Evolutionary conservation across 768 basidiomycete species (phyloP), one percentile per base, ranked within the genome.

Genomic region (Amanita polypyramis): DNA sequence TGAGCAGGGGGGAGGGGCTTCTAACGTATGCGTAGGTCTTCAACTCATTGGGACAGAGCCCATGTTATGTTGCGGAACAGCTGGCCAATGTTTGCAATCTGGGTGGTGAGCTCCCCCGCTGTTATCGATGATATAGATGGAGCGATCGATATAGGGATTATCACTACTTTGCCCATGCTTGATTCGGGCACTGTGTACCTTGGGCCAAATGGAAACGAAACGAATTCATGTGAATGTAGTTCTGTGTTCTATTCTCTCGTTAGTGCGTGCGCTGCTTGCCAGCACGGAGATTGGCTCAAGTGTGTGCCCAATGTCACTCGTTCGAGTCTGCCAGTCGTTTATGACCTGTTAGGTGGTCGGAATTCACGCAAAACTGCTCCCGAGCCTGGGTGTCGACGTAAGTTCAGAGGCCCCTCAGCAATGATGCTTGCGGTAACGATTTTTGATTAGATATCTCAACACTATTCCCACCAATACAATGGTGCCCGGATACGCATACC

Each of bases 401-500:
- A 17, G 38, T 30, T 4, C n/a, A 12, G n/a, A 7, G 20, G 11
- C 14, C 33, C 1, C 17, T 8, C 5, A 17, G 25, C 17, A 15
- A 5, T 6, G 11, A 34, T 27, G 25, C 12, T 37, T 10, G 35
- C 21, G 10, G 3, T 8, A 14, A 46, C 23, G n/a, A n/a, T n/a
- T 2, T 46, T 38, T 10, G 7, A 5, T 10, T 12, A 34, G 29
- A 36, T 46, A 20, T 72, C 75, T 0, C 29, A 19, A 54, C 53
- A 19, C 58, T 12, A 60, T 79, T 34, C 76, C 80, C 8, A 1
- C 44, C 4, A 63, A 55, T 12, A 70, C 70, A 1, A 58, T 60
- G 8, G 63, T 82, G 12, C 82, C 81, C 6, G 40, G 54, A 1
- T 84, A 82, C 79, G 78, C 80, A 8, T 77, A 65, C 54, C 62